Evolutionary conservation across 2,329 filamentous ascomycete genomes (phyloP).

Genomic region (Stemphylium lycopersici): DNA sequence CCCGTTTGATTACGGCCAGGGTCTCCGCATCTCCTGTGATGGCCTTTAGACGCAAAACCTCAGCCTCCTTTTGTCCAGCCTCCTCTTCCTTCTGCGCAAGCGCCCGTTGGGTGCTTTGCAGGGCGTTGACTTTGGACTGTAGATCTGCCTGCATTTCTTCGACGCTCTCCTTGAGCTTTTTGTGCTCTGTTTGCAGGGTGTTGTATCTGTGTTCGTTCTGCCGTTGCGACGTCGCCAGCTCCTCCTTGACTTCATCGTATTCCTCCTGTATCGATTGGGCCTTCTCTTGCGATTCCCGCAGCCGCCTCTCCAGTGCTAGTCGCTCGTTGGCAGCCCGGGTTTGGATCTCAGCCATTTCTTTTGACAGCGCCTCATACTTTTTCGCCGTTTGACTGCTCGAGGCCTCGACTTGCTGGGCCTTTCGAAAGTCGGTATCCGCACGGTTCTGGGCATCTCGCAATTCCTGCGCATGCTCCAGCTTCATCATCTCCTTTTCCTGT

Average conservation of each 20-base stretch:
- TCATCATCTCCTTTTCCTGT: conserved; percentile 82
- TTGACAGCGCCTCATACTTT: conserved; percentile 61
- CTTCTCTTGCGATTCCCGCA: conserved; percentile 68
- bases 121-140: conserved; percentile 60
- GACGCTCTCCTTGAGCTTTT: conserved; percentile 62
- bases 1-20: conserved; percentile 80
- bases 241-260: conserved; percentile 79
- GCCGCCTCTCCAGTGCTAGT: conserved; percentile 60
- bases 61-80: conserved; percentile 78
- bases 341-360: conserved; percentile 62
- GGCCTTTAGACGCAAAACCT: conserved; percentile 82
- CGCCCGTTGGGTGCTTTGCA: conserved; percentile 69
- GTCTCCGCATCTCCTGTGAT: conserved; percentile 87
- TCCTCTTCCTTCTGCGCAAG: conserved; percentile 71
- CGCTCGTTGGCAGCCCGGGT: conserved; percentile 63
- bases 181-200: conserved; percentile 67
- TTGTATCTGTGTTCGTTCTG: conserved; percentile 65
- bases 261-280: conserved; percentile 79
- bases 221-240: conserved; percentile 71
- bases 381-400: conserved; percentile 57
- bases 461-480: conserved; percentile 81
- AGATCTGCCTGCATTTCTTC: conserved; percentile 67
- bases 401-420: conserved; percentile 64
- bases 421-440: conserved; percentile 84
- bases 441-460: conserved; percentile 78